These are phyloP conservation scores for Articulospora tetracladia DNA, from an alignment of 495 filamentous ascomycete species.

Conservation along the genomic window DNA sequence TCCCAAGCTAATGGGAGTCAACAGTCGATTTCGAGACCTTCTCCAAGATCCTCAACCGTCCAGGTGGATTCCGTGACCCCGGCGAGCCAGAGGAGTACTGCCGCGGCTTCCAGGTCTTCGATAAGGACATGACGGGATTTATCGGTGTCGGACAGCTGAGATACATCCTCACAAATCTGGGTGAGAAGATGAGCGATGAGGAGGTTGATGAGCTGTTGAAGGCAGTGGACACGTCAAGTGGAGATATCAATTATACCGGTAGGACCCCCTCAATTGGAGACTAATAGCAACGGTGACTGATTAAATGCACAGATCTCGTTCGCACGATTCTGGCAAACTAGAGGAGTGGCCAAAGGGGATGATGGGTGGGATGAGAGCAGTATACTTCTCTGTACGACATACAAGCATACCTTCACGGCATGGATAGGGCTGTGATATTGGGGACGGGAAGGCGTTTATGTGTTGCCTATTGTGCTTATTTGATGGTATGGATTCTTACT, in stretches of 20 bases:
- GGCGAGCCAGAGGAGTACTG: conserved; percentile 98
- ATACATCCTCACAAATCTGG: conserved; percentile 94
- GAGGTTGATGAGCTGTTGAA: conserved; percentile 98
- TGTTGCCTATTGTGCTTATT: background rate
- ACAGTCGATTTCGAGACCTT: conserved; percentile 98
- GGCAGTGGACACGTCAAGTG: conserved; percentile 88
- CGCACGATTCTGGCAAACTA: conserved; percentile 93
- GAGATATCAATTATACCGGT: conserved; percentile 97
- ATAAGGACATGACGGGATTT: conserved; percentile 97
- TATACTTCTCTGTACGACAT: conserved; percentile 20
- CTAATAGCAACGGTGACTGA: background rate
- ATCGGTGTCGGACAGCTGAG: conserved; percentile 95
- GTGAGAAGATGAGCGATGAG: conserved; percentile 98
- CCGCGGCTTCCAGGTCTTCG: conserved; percentile 97
- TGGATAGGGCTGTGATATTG: conserved; percentile 15
- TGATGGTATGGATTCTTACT: background rate
- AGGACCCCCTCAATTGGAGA: conserved; percentile 24
- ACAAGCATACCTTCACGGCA: conserved; percentile 19
- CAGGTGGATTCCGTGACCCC: conserved; percentile 95
- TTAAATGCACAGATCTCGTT: conserved; percentile 64
- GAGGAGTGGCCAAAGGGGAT: conserved; percentile 15
- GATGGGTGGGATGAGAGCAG: conserved; percentile 1
- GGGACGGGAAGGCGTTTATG: conserved; percentile 6
- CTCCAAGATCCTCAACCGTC: conserved; percentile 90
- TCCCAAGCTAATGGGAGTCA: background rate